Evolutionary conservation across 2,329 filamentous ascomycete genomes (phyloP), one percentile per base, ranked within the genome.

Genomic region (Waltergamsia citrina): DNA sequence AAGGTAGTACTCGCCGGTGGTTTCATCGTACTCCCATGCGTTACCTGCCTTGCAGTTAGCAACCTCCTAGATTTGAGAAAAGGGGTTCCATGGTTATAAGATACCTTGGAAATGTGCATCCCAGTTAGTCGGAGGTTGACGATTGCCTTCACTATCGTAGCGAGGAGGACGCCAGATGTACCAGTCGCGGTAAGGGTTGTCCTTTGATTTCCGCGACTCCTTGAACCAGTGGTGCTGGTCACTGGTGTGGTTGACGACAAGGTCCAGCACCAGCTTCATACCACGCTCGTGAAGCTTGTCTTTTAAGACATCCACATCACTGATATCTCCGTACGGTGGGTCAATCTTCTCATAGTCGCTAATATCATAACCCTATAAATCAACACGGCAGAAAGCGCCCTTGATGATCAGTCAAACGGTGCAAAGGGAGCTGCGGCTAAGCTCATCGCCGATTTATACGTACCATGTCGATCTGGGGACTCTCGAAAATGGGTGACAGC

Each of bases 171-270:
- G 62, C 80, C 79, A 84, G 45, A 80, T 72, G 48, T 80, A 81
- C 66, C 69, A 81, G 50, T 77, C 65, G 22, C 74, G 57, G 45
- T 72, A 73, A 2, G 63, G 56, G 48, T 63, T 73, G 38, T 65
- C 54, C 44, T 67, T 74, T 19, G 63, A 67, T 39, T 63, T 66
- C 34, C 67, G 59, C 14, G 70, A 69, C 42, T 74, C 63, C 29
- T 65, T 55, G 52, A 78, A 78, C 73, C 73, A 78, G 22, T 60
- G 54, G 43, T 77, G 71, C 49, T 75, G 59, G 40, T 66, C 54
- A 28, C 56, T 63, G 1, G 80, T 85, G 50, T 87, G 81, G 41
- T 85, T 86, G 34, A 85, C 71, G 2, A 86, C 82, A 8, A 86
- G 57, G 46, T 86, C 81, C 43, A 85, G 69, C 16, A 86, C 67